Conservation (phyloP, 352 stramenopile genomes). For the Albugo laibachii region DNA sequence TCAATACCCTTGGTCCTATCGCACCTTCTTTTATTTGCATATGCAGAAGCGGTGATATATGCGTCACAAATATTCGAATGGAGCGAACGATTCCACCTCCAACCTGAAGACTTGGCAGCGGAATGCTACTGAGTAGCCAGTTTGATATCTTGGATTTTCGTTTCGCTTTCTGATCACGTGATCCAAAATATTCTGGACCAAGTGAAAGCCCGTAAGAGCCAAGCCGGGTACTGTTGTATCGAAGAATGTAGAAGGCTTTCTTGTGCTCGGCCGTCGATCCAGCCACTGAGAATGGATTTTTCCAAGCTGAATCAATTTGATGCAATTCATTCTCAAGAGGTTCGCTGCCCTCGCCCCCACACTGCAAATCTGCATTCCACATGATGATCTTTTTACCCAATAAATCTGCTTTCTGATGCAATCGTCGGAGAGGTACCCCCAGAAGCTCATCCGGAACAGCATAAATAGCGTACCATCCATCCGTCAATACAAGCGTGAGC, state of each 20-base stretch:
- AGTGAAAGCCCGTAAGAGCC: constrained; percentile 19
- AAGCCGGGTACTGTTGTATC: constrained; percentile 45
- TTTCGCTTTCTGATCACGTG: too few species aligned
- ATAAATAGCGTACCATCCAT: constrained; percentile 56
- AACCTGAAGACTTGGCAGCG: constrained; percentile 35
- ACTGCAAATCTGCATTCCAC: constrained; percentile 46
- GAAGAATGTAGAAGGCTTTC: constrained; percentile 36
- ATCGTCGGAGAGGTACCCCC: constrained; percentile 22
- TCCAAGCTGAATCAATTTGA: constrained; percentile 12
- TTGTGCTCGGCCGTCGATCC: constrained; percentile 22
- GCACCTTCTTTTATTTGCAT: constrained; percentile 45
- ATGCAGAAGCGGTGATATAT: constrained; percentile 35
- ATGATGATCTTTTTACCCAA: constrained; percentile 39
- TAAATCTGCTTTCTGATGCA: constrained; percentile 15
- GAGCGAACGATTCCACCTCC: constrained; percentile 38
- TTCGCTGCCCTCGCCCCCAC: constrained; percentile 38
- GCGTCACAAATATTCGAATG: constrained; percentile 22
- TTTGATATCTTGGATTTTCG: constrained; percentile 1
- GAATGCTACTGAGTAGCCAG: constrained; percentile 33
- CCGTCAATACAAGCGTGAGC: constrained; percentile 35
- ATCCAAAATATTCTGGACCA: constrained; percentile 22
- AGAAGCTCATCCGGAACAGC: constrained; percentile 25
- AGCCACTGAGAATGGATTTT: constrained; percentile 5
- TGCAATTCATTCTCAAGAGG: constrained; percentile 38
- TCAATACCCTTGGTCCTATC: constrained; percentile 35